Base-by-base conservation (phyloP, 495 filamentous ascomycete species). In the Talaromyces stipitatus region DNA sequence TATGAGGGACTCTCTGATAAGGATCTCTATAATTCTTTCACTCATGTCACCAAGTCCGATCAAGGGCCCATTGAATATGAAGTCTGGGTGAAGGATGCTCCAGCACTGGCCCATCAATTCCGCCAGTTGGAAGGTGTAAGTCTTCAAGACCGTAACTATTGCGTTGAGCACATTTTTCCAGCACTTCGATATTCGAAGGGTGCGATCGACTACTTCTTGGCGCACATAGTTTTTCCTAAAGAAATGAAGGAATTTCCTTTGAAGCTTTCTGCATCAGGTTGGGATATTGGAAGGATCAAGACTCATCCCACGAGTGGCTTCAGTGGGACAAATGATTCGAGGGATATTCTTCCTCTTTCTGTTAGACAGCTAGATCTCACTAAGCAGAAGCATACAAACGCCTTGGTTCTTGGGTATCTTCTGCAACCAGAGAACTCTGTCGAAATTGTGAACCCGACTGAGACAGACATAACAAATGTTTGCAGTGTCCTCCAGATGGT, bases 301-400 rank as follows among this genome's bases (percentile, higher is more conserved):
- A 50, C 12, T 0, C 68, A 82, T 27, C 62, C 75, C 72, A 82
- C 82, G 0, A 85, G 81, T 0, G 86, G 87, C 0, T 90, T 91
- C 60, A 89, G 85, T 64, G 87, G 87, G 1, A 92, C 88, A 0
- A 89, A 86, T 38, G 87, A 92, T 62, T 82, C 77, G n/a, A 72
- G 77, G 47, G 60, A 72, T 28, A 64, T 82, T 2, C 71, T 89
- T 1, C 85, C 87, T 0, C 63, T 87, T 1, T 66, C 66, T 12
- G 69, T 90, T 0, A 57, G 62, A 2, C 81, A 88, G 23, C 62
- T 77, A 0, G 83, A 90, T 61, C 74, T 85, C 0, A 68, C 70
- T 0, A 68, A 66, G 20, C 83, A 86, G 46, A 62, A 66, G 5
- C 80, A 85, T 55, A 90, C 86, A 7, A 90, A 88, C 64, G 84